Conservation (phyloP, 1,284 basidiomycete species). For the Irpex lacteus region DNA sequence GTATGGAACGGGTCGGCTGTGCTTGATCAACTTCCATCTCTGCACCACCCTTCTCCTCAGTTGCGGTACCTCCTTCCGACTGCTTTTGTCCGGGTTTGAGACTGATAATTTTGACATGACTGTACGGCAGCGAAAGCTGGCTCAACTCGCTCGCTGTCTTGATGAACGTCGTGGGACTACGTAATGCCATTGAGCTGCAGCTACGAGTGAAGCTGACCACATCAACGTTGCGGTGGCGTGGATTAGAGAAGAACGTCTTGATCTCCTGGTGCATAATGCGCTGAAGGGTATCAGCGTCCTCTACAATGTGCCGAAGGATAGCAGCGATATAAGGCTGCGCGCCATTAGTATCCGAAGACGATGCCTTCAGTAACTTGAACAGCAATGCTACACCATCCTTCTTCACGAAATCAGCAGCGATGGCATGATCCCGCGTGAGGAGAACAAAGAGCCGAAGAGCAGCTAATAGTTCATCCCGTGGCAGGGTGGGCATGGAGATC, state of each 20-base stretch:
- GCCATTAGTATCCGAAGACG: constrained; percentile 48
- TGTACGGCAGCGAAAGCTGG: constrained; percentile 67
- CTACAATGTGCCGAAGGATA: constrained; percentile 88
- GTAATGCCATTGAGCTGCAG: constrained; percentile 78
- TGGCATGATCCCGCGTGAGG: constrained; percentile 68
- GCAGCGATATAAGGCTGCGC: constrained; percentile 85
- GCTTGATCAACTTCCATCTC: constrained; percentile 74
- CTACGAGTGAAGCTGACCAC: constrained; percentile 73
- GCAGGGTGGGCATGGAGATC: constrained; percentile 57
- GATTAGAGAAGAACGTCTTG: constrained; percentile 70
- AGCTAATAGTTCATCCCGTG: constrained; percentile 79
- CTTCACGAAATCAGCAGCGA: constrained; percentile 62
- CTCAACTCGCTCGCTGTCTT: constrained; percentile 71
- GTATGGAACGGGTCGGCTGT: constrained; percentile 18
- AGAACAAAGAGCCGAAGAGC: constrained; percentile 78
- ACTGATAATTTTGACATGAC: constrained; percentile 60
- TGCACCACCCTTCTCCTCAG: constrained; percentile 25
- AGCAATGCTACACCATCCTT: constrained; percentile 63
- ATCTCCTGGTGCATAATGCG: constrained; percentile 83
- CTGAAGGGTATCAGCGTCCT: constrained; percentile 68
- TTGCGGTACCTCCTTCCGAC: constrained; percentile 18
- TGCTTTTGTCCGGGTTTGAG: constrained; percentile 42
- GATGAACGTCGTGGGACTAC: constrained; percentile 79
- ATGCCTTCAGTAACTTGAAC: constrained; percentile 61
- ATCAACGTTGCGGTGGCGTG: constrained; percentile 72